Evolutionary conservation across 1,139 yeast genomes (phyloP), one percentile per base, ranked within the genome.

Genomic region (Lodderomyces orthopsilosis): DNA sequence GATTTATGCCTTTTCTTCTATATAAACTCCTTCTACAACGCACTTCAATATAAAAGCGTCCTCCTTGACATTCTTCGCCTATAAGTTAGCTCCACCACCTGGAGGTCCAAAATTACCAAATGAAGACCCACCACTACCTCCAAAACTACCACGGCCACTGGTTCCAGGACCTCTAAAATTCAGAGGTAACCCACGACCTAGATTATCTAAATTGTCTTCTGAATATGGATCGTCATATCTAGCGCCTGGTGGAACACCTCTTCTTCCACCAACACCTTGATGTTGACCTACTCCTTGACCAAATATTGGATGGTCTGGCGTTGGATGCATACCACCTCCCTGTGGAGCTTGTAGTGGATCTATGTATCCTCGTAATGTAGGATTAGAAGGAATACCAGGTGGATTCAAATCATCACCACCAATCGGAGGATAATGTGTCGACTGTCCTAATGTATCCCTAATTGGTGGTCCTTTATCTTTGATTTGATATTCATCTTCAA

Each of bases 401-500:
- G 84, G 84, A 49, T 74, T 64, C 41, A 78, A 60, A 54, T 80
- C 85, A 19, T 66, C 59, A 37, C 72, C 75, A 0, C 83, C 85
- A 38, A 74, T 68, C 2, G 70, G 50, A 2, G 73, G 74, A 35
- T 61, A 52, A 10, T 36, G 17, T 13, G 40, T 28, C 2, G 36
- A 21, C 18, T 33, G 36, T 10, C 43, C 41, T 14, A 38, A 34
- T 17, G n/a, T 37, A 19, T 33, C 32, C n/a, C 37, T n/a, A 6
- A 39, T 38, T 15, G 48, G 39, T n/a, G 41, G 38, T 18, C 43
- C 38, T 24, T 41, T 47, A 35, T 46, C 45, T 18, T 49, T 51
- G 42, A 75, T 61, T 51, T 77, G 76, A 49, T 75, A 74, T 52
- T 79, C 84, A 55, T 79, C 83, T 35, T 79, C 84, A 56, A 79